Evolutionary conservation across 139 green algal species (phyloP).

Genomic region (Auxenochlorella protothecoides): DNA sequence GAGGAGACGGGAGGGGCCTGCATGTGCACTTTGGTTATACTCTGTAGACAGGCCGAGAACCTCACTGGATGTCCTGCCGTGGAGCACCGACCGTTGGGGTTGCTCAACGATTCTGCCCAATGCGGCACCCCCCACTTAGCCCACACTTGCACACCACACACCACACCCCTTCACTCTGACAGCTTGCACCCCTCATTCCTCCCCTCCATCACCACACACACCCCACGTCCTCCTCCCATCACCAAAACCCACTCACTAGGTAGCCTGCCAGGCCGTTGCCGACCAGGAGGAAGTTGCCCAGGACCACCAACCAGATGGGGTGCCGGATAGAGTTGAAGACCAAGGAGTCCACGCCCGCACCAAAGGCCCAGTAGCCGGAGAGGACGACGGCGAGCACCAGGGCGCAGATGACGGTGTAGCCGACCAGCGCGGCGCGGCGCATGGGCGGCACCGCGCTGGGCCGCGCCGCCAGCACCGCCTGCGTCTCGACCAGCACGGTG

Average conservation of each 20-base stretch:
- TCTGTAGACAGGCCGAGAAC: no score
- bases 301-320: background rate
- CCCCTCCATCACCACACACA: no score
- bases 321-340: background rate
- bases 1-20: background rate
- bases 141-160: no score
- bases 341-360: background rate
- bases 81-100: no score
- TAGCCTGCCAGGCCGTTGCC: constrained; percentile 3
- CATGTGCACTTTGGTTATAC: no score
- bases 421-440: background rate
- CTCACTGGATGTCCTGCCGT: no score
- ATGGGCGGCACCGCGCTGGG: constrained; percentile 8
- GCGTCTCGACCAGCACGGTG: constrained; percentile 9
- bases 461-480: constrained; percentile 1
- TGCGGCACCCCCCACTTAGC: no score
- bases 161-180: no score
- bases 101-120: no score
- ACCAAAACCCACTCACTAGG: background rate
- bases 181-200: no score
- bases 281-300: constrained; percentile 1
- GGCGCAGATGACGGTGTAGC: background rate
- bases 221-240: no score
- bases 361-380: constrained; percentile 7
- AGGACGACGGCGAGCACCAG: background rate